These are phyloP conservation scores for Coniochaeta sp. DNA, from an alignment of 2,329 filamentous ascomycete species.

Conservation along the genomic window DNA sequence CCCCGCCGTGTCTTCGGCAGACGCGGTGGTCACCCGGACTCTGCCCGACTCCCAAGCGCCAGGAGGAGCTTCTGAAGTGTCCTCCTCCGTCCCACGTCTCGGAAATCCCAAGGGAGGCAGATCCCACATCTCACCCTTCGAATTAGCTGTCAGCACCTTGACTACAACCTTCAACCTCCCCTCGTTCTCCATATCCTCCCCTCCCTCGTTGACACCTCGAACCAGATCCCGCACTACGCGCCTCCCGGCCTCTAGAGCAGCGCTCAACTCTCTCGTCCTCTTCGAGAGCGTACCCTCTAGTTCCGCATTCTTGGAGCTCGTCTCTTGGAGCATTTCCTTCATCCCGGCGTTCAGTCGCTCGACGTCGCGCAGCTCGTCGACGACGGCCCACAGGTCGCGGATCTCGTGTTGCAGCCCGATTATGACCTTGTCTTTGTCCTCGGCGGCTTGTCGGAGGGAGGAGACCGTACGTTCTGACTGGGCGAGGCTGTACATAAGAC, in stretches of 20 bases:
- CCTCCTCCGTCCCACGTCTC: too few species aligned
- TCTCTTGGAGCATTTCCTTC: too few species aligned
- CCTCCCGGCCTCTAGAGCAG: background rate
- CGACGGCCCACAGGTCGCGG: background rate
- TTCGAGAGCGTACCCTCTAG: background rate
- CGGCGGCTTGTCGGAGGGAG: background rate
- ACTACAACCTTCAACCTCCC: background rate
- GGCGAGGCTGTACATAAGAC: background rate
- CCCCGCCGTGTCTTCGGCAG: background rate
- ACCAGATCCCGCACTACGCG: background rate
- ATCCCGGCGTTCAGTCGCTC: background rate
- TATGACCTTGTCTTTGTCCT: background rate
- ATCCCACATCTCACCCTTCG: background rate
- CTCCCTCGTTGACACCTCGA: too few species aligned
- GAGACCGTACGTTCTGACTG: background rate
- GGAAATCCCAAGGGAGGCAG: background rate
- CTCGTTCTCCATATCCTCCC: background rate
- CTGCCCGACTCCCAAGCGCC: too few species aligned
- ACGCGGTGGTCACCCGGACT: background rate
- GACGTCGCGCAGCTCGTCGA: background rate
- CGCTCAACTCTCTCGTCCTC: background rate
- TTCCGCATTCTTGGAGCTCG: background rate
- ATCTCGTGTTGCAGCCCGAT: background rate
- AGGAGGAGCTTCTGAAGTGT: too few species aligned
- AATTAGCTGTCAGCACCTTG: background rate